Conservation (phyloP, 495 filamentous ascomycete species). For the Neurospora sp. region DNA sequence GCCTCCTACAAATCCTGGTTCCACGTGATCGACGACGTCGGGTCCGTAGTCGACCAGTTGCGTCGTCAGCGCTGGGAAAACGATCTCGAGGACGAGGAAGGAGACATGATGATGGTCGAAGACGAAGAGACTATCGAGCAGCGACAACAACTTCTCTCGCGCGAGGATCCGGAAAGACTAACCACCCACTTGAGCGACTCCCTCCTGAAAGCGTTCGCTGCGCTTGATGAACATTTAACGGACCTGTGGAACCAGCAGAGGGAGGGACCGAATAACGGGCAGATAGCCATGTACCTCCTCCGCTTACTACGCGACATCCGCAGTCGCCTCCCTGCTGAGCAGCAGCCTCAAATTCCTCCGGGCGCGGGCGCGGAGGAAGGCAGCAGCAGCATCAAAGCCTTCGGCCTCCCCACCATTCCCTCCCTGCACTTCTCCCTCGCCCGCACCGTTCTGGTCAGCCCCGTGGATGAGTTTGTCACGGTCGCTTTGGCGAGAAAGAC, state of each 20-base stretch:
- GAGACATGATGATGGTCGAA: background rate
- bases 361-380: conserved; percentile 13
- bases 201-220: conserved; percentile 45
- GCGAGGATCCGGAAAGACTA: conserved; percentile 60
- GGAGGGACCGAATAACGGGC: conserved; percentile 33
- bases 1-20: conserved; percentile 59
- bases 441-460: conserved; percentile 18
- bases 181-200: conserved; percentile 49
- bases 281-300: conserved; percentile 60
- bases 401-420: conserved; percentile 43
- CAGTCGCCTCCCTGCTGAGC: conserved; percentile 42
- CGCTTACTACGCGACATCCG: conserved; percentile 69
- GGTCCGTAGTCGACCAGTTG: conserved; percentile 53
- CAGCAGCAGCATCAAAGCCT: conserved; percentile 23
- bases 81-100: conserved; percentile 52
- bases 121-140: conserved; percentile 56
- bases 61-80: conserved; percentile 65
- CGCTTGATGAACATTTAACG: conserved; percentile 47
- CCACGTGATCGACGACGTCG: conserved; percentile 48
- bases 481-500: conserved; percentile 27
- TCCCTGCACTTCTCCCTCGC: conserved; percentile 48
- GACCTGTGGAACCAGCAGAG: conserved; percentile 34
- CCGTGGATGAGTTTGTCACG: conserved; percentile 32
- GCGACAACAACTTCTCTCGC: conserved; percentile 51
- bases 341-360: background rate